phyloP scores from a whole-genome alignment of 768 basidiomycete genomes.

The Termitomyces sp. region DNA sequence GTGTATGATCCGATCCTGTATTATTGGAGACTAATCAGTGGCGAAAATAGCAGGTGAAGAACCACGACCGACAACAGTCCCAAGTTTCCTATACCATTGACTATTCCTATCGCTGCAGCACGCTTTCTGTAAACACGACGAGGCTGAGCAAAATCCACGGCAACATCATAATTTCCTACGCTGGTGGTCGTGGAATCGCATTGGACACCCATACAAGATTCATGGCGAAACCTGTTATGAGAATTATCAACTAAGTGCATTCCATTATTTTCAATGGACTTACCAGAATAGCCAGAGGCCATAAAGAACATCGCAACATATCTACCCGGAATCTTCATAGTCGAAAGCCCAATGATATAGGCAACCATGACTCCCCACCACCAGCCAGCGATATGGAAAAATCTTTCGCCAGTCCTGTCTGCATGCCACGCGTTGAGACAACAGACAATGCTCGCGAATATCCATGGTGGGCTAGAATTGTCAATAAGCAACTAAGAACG shows the following conservation, averaged over 20 bases:
- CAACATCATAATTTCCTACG: constrained; percentile 25
- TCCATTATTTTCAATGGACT: constrained; percentile 1
- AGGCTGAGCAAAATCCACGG: not conserved
- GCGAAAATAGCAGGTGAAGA: not conserved
- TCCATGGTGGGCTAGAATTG: constrained; percentile 56
- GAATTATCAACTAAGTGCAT: not conserved
- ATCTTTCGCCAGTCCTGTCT: constrained; percentile 60
- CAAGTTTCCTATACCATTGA: constrained; percentile 55
- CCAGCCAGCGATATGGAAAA: constrained; percentile 53
- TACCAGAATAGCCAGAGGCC: constrained; percentile 48
- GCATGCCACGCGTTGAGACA: constrained; percentile 54
- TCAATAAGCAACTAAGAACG: not conserved
- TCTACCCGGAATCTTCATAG: constrained; percentile 46
- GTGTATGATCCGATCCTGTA: constrained; percentile 57
- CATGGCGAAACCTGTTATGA: constrained; percentile 34
- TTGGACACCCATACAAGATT: constrained; percentile 64
- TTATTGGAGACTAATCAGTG: not conserved
- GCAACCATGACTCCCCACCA: constrained; percentile 64
- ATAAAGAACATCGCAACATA: constrained; percentile 65
- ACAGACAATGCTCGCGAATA: constrained; percentile 48
- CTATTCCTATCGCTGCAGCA: constrained; percentile 57
- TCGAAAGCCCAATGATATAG: constrained; percentile 57
- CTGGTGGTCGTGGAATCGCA: constrained; percentile 56
- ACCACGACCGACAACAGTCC: constrained; percentile 47
- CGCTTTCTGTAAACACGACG: constrained; percentile 31